Conservation (phyloP, 352 stramenopile species). For the Thalassiosira exigua region DNA sequence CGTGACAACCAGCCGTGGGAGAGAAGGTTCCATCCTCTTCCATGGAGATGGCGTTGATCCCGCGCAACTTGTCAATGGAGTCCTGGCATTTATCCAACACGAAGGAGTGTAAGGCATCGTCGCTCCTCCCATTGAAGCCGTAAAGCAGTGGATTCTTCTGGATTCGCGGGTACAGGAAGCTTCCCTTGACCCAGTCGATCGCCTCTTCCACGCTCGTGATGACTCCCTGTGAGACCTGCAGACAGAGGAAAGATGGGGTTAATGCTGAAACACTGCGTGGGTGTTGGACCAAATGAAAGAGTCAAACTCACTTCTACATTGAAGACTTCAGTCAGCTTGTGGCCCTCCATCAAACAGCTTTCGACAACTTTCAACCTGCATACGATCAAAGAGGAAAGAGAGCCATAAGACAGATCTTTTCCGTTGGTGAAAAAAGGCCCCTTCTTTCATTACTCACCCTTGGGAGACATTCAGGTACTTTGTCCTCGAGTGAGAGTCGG, state of each 20-base stretch:
- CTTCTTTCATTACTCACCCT: too few species aligned
- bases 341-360: constrained; percentile 88
- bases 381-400: too few species aligned
- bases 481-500: constrained; percentile 45
- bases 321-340: constrained; percentile 94
- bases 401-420: too few species aligned
- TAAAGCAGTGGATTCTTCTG: constrained; percentile 95
- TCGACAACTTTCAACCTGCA: constrained; percentile 88
- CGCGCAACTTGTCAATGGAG: constrained; percentile 64
- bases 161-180: constrained; percentile 93
- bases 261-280: not conserved
- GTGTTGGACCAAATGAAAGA: too few species aligned
- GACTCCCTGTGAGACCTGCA: too few species aligned
- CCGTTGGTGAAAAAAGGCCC: too few species aligned
- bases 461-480: constrained; percentile 54
- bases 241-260: constrained; percentile 84
- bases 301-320: constrained; percentile 92
- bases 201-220: constrained; percentile 86
- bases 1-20: constrained; percentile 60
- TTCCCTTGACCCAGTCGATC: constrained; percentile 95
- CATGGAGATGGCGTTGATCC: constrained; percentile 53
- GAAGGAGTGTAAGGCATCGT: constrained; percentile 49
- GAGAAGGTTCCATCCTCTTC: constrained; percentile 40
- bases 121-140: constrained; percentile 88
- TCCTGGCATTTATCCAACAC: constrained; percentile 56